Conservation (phyloP, 495 filamentous ascomycete species). For the Podospora pseudopauciseta region DNA sequence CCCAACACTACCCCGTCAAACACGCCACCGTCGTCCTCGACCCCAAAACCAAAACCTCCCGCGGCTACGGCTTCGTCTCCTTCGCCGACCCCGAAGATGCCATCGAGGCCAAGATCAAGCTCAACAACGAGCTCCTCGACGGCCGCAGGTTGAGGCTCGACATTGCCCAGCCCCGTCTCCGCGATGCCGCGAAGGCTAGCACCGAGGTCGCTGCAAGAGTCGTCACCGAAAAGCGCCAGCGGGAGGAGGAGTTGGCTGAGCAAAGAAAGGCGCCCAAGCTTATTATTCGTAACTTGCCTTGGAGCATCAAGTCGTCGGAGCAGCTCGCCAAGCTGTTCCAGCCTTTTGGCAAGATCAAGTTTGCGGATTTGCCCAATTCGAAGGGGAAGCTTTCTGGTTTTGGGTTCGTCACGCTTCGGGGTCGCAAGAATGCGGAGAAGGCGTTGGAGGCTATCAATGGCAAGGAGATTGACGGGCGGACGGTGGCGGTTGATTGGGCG, state of each 20-base stretch:
- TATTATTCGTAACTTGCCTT: constrained; percentile 93
- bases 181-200: constrained; percentile 52
- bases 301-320: constrained; percentile 85
- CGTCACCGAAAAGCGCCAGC: constrained; percentile 52
- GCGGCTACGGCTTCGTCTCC: constrained; percentile 94
- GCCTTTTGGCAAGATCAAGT: constrained; percentile 86
- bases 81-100: constrained; percentile 93
- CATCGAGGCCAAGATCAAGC: constrained; percentile 67
- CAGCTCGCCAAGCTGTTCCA: constrained; percentile 73
- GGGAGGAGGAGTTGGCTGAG: constrained; percentile 52
- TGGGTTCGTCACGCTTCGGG: constrained; percentile 85
- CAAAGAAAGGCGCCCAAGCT: constrained; percentile 68
- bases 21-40: constrained; percentile 87
- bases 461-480: constrained; percentile 80
- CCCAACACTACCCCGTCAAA: constrained; percentile 87
- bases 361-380: constrained; percentile 71
- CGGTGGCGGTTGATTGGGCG: constrained; percentile 90
- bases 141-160: constrained; percentile 82
- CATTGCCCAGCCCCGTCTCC: constrained; percentile 78
- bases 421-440: constrained; percentile 86
- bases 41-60: constrained; percentile 72
- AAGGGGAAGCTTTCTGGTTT: constrained; percentile 76
- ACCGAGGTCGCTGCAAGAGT: constrained; percentile 30
- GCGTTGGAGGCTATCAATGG: constrained; percentile 83
- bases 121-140: constrained; percentile 67